These are phyloP conservation scores for Remersonia thermophila DNA, from an alignment of 2,329 filamentous ascomycete species.

Conservation along the genomic window DNA sequence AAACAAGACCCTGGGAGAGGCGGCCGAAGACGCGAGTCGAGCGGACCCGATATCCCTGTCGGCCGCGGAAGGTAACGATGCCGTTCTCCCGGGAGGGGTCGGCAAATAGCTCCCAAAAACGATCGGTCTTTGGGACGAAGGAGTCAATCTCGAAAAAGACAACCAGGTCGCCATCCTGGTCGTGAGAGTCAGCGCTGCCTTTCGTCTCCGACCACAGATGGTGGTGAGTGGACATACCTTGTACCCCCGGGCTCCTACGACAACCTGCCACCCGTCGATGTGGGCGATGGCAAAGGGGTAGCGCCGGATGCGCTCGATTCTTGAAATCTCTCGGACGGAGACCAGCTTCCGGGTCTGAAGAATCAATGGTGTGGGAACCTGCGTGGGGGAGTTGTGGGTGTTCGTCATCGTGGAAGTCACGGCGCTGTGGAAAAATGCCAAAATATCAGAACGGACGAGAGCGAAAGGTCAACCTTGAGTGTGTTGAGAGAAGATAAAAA, in stretches of 20 bases:
- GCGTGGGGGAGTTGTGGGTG: too few species aligned
- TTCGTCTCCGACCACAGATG: too few species aligned
- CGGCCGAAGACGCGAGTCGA: slow-evolving; percentile 10
- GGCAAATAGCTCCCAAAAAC: slow-evolving; percentile 16
- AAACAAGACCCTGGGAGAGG: slow-evolving; percentile 22
- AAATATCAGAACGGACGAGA: too few species aligned
- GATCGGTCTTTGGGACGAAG: slow-evolving; percentile 18
- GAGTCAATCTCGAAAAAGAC: slow-evolving; percentile 24
- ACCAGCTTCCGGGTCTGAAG: slow-evolving; percentile 23
- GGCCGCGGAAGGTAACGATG: slow-evolving; percentile 7
- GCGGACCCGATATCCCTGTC: slow-evolving; percentile 17
- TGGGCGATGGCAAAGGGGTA: slow-evolving; percentile 10
- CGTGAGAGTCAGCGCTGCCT: too few species aligned
- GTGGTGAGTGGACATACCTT: too few species aligned
- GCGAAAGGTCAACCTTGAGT: too few species aligned
- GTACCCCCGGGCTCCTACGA: slow-evolving; percentile 6
- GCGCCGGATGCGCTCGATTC: neutral
- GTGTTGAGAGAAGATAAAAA: too few species aligned
- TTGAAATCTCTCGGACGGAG: slow-evolving; percentile 16
- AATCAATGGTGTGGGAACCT: too few species aligned
- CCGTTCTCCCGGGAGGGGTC: neutral
- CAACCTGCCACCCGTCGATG: slow-evolving; percentile 21
- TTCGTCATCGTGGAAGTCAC: too few species aligned
- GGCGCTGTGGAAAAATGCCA: too few species aligned
- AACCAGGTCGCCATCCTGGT: slow-evolving; percentile 16